Base-by-base conservation (phyloP, 2,329 filamentous ascomycete species). In the Fusarium nelsonii region DNA sequence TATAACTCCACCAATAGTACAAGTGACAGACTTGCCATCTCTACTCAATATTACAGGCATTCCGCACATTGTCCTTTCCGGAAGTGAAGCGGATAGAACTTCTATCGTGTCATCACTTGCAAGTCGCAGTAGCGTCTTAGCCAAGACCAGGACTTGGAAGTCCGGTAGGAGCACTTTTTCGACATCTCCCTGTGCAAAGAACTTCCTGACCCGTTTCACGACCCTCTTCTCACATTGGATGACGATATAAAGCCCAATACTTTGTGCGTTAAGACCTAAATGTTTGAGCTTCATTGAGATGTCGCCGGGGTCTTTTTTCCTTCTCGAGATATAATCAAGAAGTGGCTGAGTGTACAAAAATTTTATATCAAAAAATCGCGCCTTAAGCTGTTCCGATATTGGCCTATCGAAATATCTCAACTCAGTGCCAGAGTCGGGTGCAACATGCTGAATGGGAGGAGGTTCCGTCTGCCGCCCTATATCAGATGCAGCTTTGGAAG, bases 171-270 rank as follows among this genome's bases (percentile, higher is more conserved):
- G 16, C 1, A 52, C 45, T 6, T 57, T 28, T 33, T 20, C 4
- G 2, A 57, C 54, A 28, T 57, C 34, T 0, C 5, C 6, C 4
- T 41, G 20, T 0, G 45, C 10, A 23, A 57, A 57, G 16, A 57
- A 57, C 2, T 9, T 52, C 5, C 15, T 52, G 0, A 57, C 28
- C 16, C 20, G 18, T 11, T 20, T 57, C 4, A 16, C 36, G 6
- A 52, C 20, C 1, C 32, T 57, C 4, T 18, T 57, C 5, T 52
- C 36, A n/a, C 54, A 57, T 8, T 57, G 54, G 8, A 57, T n/a
- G 10, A 57, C 14, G 1, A 57, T 57, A 16, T 52, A 10, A 4
- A 20, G 45, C 6, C 41, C 3, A 2, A 1, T 16, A 2, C 14
- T 40, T 9, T 6, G 36, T 0, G 20, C 15, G 1, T 8, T 8